Evolutionary conservation across 2,329 filamentous ascomycete genomes (phyloP), one percentile per base, ranked within the genome.

Genomic region (Paecilomyces formosus): DNA sequence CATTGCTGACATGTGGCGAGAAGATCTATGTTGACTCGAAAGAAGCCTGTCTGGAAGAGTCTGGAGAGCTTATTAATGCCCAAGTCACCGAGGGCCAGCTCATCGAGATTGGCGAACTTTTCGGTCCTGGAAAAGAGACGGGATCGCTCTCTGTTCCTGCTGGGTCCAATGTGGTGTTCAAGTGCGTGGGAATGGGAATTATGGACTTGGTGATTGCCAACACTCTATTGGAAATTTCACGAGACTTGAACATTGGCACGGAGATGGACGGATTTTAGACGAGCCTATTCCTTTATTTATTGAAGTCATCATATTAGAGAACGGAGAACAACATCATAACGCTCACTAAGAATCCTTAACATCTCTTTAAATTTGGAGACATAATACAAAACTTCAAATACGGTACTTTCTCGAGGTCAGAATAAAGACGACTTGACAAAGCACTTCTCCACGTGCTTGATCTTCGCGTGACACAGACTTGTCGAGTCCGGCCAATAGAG

Each of bases 1-100:
- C 76, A 1, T 59, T 79, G 8, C 65, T 76, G 12, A 80, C 67
- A 2, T 86, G 88, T 64, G 85, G 85, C 0, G 85, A 85, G 0
- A 85, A 83, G 13, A 79, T 91, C 26, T 81, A 90, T 4, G 88
- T 91, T 4, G 88, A 91, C 62, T 80, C 64, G 8, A 72, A 68
- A 35, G 72, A 77, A 45, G 78, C 75, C 3, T 79, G 76, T 60
- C 63, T 79, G 55, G 69, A 75, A 53, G 77, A 81, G 60, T 72
- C 77, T 3, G 79, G 79, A 2, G 79, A 81, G 63, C 59, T 81
- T 31, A 76, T 79, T 35, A 69, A 65, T 54, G 78, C 76, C 1
- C 63, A 68, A 15, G 64, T 80, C 9, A 61, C 61, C 2, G 68
- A 65, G 18, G 68, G 71, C 1, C 70, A 78, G 53, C 61, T 80